phyloP scores from a whole-genome alignment of 345 rosid species.

The Syzygium grande region DNA sequence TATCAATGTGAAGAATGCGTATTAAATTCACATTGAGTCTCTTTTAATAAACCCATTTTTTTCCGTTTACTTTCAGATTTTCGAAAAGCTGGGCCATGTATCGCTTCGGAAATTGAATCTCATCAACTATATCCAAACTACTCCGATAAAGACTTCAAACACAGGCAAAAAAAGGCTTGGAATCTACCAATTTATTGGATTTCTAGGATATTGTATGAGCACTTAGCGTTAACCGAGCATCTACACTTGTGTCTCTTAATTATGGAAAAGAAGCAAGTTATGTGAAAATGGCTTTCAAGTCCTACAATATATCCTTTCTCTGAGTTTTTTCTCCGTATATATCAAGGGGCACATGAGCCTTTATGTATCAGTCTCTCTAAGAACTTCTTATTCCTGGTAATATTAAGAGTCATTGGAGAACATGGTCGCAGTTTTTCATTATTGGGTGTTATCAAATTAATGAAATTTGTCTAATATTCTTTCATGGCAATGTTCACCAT shows the following conservation, averaged over 20 bases:
- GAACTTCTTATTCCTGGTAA: too few relatives aligned
- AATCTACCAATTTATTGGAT: not conserved
- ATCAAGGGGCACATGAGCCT: too few relatives aligned
- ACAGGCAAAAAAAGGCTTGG: not conserved
- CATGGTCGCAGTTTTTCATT: not conserved
- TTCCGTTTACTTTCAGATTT: not conserved
- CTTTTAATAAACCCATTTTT: not conserved
- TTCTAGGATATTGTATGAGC: not conserved
- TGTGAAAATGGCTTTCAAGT: too few relatives aligned
- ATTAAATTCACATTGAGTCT: not conserved
- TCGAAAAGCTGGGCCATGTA: not conserved
- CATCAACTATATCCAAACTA: not conserved
- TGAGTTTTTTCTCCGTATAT: too few relatives aligned
- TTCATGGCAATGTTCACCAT: not conserved
- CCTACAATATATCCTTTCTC: too few relatives aligned
- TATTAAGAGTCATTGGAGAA: not conserved
- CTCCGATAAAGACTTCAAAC: not conserved
- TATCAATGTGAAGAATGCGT: not conserved
- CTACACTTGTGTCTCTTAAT: too few relatives aligned
- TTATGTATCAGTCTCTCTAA: too few relatives aligned
- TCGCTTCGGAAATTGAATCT: not conserved
- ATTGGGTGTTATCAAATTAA: not conserved
- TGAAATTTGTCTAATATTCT: not conserved
- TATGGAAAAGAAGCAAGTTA: too few relatives aligned
- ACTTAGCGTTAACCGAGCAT: not conserved